These are phyloP conservation scores for Globisporangium alternatum DNA, from an alignment of 352 stramenopile species.

Conservation along the genomic window DNA sequence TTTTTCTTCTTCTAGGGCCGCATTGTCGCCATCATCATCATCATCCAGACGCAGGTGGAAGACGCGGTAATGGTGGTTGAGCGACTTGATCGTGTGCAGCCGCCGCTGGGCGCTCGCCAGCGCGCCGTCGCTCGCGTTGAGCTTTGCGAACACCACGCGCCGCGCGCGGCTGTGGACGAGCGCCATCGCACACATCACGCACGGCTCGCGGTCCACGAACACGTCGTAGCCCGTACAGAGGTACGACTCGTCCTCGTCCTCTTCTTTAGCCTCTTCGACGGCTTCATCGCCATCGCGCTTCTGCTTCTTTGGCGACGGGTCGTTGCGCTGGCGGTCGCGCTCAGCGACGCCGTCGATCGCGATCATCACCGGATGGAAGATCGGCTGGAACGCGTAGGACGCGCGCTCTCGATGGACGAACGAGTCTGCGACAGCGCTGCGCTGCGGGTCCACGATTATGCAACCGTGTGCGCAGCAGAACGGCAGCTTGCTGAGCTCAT, in stretches of 20 bases:
- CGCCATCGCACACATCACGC: slow-evolving; percentile 89
- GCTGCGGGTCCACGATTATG: slow-evolving; percentile 51
- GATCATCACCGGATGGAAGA: slow-evolving; percentile 75
- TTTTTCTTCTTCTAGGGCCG: not conserved
- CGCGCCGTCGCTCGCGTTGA: slow-evolving; percentile 57
- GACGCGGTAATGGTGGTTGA: slow-evolving; percentile 88
- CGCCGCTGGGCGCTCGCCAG: slow-evolving; percentile 51
- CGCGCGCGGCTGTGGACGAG: slow-evolving; percentile 83
- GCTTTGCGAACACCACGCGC: slow-evolving; percentile 68
- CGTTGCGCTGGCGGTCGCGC: slow-evolving; percentile 46
- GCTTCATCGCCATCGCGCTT: slow-evolving; percentile 19
- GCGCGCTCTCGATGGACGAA: not conserved
- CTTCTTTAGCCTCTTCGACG: slow-evolving; percentile 4
- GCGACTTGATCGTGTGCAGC: slow-evolving; percentile 80
- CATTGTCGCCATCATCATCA: not conserved
- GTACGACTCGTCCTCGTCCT: slow-evolving; percentile 54
- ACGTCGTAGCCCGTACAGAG: slow-evolving; percentile 89
- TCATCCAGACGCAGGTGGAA: slow-evolving; percentile 47
- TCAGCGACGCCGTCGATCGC: slow-evolving; percentile 61
- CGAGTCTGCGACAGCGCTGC: slow-evolving; percentile 24
- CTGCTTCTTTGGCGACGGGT: slow-evolving; percentile 33
- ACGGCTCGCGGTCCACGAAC: slow-evolving; percentile 84
- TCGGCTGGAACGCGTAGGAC: slow-evolving; percentile 35
- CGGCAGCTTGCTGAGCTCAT: not conserved
- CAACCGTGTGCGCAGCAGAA: slow-evolving; percentile 50